A percentile compares a stretch with the other conserved stretches of the same genome.
Conservation (phyloP, 805 yeast species). For the Metschnikowia dekortorum region DNA sequence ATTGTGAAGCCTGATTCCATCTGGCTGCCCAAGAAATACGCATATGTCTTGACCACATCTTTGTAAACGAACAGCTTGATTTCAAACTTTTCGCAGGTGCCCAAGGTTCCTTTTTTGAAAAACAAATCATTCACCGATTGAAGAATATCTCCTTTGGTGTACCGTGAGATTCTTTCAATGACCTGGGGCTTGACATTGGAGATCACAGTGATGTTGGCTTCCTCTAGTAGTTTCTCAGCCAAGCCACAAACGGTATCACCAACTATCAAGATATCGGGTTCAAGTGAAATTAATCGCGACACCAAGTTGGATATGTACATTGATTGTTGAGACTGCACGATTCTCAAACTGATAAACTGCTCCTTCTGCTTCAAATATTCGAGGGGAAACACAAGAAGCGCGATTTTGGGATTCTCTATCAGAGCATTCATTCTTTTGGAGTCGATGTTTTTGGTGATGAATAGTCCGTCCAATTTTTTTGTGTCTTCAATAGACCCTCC, state of each 20-base stretch:
- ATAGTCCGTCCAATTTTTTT: slow-evolving; percentile 65
- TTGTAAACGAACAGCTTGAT: slow-evolving; percentile 61
- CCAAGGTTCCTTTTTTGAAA: slow-evolving; percentile 54
- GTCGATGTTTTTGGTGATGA: slow-evolving; percentile 81
- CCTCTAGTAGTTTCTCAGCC: slow-evolving; percentile 67
- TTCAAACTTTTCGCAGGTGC: slow-evolving; percentile 68
- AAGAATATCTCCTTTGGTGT: slow-evolving; percentile 81
- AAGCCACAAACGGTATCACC: slow-evolving; percentile 79
- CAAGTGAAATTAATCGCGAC: slow-evolving; percentile 66
- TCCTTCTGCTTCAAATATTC: slow-evolving; percentile 78
- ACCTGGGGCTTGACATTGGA: slow-evolving; percentile 78
- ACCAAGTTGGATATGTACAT: slow-evolving; percentile 82
- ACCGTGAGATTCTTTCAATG: slow-evolving; percentile 68
- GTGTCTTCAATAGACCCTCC: slow-evolving; percentile 70
- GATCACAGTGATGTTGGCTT: slow-evolving; percentile 77
- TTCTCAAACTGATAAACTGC: slow-evolving; percentile 75
- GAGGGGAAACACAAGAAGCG: slow-evolving; percentile 81
- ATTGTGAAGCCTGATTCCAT: slow-evolving; percentile 76
- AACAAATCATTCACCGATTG: slow-evolving; percentile 83
- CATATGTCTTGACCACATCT: slow-evolving; percentile 59
- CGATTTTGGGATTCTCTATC: slow-evolving; percentile 66
- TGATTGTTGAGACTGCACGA: slow-evolving; percentile 80
- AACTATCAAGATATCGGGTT: slow-evolving; percentile 74
- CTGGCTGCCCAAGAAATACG: slow-evolving; percentile 77
- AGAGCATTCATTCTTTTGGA: slow-evolving; percentile 68